Conservation (phyloP, 169 alveolate genomes). For the Eimeria tenella region DNA sequence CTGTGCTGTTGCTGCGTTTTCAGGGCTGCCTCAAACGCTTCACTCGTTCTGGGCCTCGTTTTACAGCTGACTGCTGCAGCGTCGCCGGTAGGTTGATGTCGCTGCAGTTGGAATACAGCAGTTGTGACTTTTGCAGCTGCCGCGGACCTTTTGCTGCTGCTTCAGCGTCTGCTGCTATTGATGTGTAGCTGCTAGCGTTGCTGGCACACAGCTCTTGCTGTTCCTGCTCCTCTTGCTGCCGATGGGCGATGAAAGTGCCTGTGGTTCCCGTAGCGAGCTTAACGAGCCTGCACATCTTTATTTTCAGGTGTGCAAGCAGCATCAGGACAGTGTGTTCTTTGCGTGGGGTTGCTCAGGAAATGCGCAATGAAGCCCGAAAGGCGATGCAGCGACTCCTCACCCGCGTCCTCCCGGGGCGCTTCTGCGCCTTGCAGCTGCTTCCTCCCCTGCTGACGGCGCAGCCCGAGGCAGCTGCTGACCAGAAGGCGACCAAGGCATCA, state of each 20-base stretch:
- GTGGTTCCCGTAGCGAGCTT: not conserved
- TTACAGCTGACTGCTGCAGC: not conserved
- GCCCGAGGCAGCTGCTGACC: not conserved
- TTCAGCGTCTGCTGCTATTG: not conserved
- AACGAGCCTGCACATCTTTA: too few relatives aligned
- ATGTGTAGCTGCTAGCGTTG: not conserved
- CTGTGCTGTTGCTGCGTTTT: not conserved
- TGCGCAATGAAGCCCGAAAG: constrained; percentile 3
- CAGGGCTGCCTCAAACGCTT: constrained; percentile 7
- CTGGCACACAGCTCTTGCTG: not conserved
- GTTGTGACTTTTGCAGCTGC: not conserved
- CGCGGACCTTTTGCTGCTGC: not conserved
- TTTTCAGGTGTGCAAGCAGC: not conserved
- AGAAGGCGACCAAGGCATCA: not conserved
- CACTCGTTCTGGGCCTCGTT: not conserved
- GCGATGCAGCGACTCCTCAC: not conserved
- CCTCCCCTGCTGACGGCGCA: not conserved
- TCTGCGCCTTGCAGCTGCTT: not conserved
- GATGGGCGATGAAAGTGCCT: not conserved
- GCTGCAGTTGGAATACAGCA: not conserved
- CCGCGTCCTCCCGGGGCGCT: not conserved
- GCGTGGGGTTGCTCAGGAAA: not conserved
- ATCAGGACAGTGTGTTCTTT: not conserved
- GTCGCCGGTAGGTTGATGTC: not conserved
- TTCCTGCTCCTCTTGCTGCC: too few relatives aligned